A percentile compares a stretch with the other conserved stretches of the same genome.
Conservation (phyloP, 2,329 filamentous ascomycete genomes). For the Colletotrichum shisoi region DNA sequence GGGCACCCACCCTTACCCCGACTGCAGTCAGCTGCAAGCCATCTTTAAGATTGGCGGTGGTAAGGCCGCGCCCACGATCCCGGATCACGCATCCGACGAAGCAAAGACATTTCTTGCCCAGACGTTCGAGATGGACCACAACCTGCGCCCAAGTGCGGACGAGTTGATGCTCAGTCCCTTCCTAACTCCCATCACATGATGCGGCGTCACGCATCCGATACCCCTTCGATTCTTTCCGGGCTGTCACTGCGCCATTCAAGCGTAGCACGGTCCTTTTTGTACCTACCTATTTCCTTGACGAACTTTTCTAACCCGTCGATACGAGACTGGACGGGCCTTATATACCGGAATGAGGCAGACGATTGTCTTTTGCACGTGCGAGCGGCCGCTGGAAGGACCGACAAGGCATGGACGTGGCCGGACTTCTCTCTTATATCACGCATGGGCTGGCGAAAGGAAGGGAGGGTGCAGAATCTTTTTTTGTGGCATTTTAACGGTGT, state of each 20-base stretch:
- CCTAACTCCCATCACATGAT: conserved; percentile 72
- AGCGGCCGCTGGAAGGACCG: conserved; percentile 39
- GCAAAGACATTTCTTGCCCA: conserved; percentile 82
- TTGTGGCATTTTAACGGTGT: conserved; percentile 24
- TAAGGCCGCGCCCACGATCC: conserved; percentile 80
- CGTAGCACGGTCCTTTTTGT: conserved; percentile 18
- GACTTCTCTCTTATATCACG: conserved; percentile 24
- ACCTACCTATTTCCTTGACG: conserved; percentile 23
- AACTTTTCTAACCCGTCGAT: conserved; percentile 14
- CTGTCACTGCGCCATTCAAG: background rate
- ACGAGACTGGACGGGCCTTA: conserved; percentile 9
- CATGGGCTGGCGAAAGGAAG: conserved; percentile 36
- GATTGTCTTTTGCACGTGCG: conserved; percentile 29
- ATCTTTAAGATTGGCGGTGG: conserved; percentile 98
- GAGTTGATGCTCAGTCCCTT: conserved; percentile 87
- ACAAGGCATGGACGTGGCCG: conserved; percentile 31
- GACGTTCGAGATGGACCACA: conserved; percentile 96
- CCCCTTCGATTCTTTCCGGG: conserved; percentile 26
- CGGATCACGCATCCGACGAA: conserved; percentile 83
- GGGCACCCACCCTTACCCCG: conserved; percentile 92
- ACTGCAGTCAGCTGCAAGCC: conserved; percentile 95
- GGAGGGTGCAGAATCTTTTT: conserved; percentile 10
- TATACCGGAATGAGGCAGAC: conserved; percentile 23
- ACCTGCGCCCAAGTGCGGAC: conserved; percentile 88
- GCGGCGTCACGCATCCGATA: conserved; percentile 15